Evolutionary conservation across 495 filamentous ascomycete species (phyloP).

Genomic region (Jackrogersella minutella): DNA sequence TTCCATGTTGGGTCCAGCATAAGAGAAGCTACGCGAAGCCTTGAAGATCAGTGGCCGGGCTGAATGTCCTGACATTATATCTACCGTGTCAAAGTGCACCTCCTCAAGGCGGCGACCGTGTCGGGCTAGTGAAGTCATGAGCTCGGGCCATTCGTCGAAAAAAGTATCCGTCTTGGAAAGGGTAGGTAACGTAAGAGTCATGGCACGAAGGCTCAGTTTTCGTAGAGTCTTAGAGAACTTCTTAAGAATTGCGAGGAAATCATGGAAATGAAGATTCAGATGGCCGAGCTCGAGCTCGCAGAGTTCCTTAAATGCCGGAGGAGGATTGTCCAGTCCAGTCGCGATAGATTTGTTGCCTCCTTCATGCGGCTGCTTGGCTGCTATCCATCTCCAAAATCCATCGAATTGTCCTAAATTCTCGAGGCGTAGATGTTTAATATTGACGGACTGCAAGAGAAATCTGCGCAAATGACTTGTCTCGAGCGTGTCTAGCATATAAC

Average conservation of each 20-base stretch:
- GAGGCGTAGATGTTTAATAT: conserved; percentile 7
- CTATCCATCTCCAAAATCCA: conserved; percentile 16
- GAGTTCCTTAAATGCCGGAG: conserved; percentile 37
- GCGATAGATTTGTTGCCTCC: not conserved
- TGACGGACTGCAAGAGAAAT: conserved; percentile 1
- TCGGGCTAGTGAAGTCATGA: not conserved
- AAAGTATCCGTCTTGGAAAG: not conserved
- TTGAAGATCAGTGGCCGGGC: not conserved
- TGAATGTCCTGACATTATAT: not conserved
- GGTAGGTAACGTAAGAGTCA: not conserved
- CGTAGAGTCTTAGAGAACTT: conserved; percentile 48
- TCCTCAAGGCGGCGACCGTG: not conserved
- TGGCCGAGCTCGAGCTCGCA: conserved; percentile 46
- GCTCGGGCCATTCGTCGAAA: not conserved
- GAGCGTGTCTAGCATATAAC: not conserved
- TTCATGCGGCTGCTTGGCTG: not conserved
- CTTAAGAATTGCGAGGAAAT: conserved; percentile 39
- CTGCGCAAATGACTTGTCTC: not conserved
- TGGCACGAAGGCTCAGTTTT: conserved; percentile 38
- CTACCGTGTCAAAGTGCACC: not conserved
- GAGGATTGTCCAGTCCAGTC: conserved; percentile 14
- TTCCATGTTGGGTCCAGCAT: not conserved
- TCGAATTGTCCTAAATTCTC: not conserved
- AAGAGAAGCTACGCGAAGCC: conserved; percentile 4
- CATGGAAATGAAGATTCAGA: not conserved